Base-by-base conservation (phyloP, 306 rosid species). In the Dicorynia guianensis region DNA sequence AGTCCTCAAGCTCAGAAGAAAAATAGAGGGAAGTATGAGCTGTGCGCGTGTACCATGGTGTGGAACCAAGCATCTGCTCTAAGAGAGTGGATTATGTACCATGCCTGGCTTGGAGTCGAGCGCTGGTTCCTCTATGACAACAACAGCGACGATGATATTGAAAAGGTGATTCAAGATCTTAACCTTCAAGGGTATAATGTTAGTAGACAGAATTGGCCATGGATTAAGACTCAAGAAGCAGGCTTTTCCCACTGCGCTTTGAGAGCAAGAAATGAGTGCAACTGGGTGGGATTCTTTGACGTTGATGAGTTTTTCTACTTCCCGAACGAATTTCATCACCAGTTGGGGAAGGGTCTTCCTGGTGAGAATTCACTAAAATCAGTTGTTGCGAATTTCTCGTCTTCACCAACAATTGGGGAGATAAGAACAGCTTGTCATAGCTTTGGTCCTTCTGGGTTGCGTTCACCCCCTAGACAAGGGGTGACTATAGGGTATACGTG, bases 161-260 rank as follows among this genome's bases (percentile, higher is more conserved):
- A 89, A 3, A 80, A 85, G 5, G 86, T 75, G 57, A 76, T 87
- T 50, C 34, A 19, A 30, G 87, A 87, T 20, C 89, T 87, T 4
- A 72, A 85, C 46, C 19, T 39, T 12, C 64, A 82, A 67, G 81
- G 76, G 38, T 90, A 79, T 75, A 87, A 90, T 34, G 83, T 90
- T 8, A 85, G 79, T 63, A 84, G 86, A 59, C 79, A 76, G 17
- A 80, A 69, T 72, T 90, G 96, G 96, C 96, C 96, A 5, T 90
- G 96, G 96, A 86, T 85, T 44, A 90, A 90, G 74, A 82, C 96
- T 19, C 96, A 87, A 63, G 96, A 90, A 74, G 90, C 96, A 5
- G 96, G 96, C 8, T 90, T 90, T 55, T 90, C 96, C 7, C 90
- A 87, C 67, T 90, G 92, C 42, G 89, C 86, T 47, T 62, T 90